phyloP scores from a whole-genome alignment of 768 basidiomycete species.

The Coprinellus micaceus region DNA sequence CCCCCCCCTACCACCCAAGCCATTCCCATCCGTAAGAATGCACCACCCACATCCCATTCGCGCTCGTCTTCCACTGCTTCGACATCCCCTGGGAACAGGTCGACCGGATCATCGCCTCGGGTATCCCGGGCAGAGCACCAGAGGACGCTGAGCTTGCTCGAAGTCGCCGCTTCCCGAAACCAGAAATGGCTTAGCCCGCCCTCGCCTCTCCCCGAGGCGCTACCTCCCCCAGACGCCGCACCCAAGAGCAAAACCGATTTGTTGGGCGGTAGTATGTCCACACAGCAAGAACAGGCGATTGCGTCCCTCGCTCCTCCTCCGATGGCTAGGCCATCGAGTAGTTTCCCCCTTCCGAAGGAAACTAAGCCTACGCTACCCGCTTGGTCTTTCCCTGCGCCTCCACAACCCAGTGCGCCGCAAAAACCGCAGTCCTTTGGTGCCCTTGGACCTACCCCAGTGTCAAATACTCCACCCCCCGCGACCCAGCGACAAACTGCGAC shows the following conservation, averaged over 20 bases:
- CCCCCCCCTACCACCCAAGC: conserved; percentile 4
- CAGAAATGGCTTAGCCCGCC: conserved; percentile 39
- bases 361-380: background rate
- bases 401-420: too few relatives aligned
- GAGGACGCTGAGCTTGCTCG: conserved; percentile 56
- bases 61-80: background rate
- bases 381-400: background rate
- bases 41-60: background rate
- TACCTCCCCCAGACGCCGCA: conserved; percentile 20
- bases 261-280: background rate
- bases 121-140: conserved; percentile 30
- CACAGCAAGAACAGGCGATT: background rate
- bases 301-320: background rate
- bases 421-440: too few relatives aligned
- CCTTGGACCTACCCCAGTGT: background rate
- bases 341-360: background rate
- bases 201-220: conserved; percentile 21
- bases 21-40: background rate
- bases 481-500: too few relatives aligned
- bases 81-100: conserved; percentile 20
- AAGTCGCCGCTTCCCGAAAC: conserved; percentile 51
- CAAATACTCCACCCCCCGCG: background rate
- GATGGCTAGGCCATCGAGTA: background rate
- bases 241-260: background rate
- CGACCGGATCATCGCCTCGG: conserved; percentile 30